A percentile compares a stretch with the other conserved stretches of the same genome.
phyloP scores from a whole-genome alignment of 106 monocot species.

The Dendrobium nobile region DNA sequence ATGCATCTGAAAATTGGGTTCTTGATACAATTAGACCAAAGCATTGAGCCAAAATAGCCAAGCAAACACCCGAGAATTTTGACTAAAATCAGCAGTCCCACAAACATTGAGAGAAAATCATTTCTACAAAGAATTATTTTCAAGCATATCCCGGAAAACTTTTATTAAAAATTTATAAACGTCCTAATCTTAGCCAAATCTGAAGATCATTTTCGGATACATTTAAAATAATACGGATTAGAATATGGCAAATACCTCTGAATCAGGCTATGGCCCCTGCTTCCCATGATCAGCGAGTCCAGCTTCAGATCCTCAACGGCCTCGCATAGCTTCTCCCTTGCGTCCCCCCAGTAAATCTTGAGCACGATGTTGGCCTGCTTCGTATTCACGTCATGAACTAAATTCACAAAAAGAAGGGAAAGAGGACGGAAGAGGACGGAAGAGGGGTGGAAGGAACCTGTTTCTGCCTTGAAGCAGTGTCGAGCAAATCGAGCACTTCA shows the following conservation, averaged over 20 bases:
- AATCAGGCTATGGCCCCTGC: constrained; percentile 53
- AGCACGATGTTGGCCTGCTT: constrained; percentile 41
- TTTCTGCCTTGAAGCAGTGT: constrained; percentile 54
- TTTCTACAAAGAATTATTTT: neutral
- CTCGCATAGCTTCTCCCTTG: constrained; percentile 64
- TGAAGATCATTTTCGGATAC: neutral
- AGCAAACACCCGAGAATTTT: neutral
- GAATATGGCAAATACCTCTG: constrained; percentile 31
- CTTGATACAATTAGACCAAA: neutral
- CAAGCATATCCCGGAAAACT: neutral
- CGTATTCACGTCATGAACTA: neutral
- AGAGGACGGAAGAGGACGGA: neutral
- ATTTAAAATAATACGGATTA: neutral
- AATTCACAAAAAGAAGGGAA: neutral
- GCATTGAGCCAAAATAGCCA: neutral
- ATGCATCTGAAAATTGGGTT: neutral
- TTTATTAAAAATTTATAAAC: neutral
- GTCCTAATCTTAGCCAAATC: neutral
- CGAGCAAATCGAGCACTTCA: constrained; percentile 55
- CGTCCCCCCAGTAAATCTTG: constrained; percentile 87
- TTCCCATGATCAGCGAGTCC: constrained; percentile 69
- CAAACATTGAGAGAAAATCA: neutral
- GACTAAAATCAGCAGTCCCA: neutral
- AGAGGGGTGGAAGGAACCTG: constrained; percentile 17
- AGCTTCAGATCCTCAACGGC: constrained; percentile 59